Evolutionary conservation across 2,329 filamentous ascomycete genomes (phyloP), one percentile per base, ranked within the genome.

Genomic region (Botrytis hyacinthi): DNA sequence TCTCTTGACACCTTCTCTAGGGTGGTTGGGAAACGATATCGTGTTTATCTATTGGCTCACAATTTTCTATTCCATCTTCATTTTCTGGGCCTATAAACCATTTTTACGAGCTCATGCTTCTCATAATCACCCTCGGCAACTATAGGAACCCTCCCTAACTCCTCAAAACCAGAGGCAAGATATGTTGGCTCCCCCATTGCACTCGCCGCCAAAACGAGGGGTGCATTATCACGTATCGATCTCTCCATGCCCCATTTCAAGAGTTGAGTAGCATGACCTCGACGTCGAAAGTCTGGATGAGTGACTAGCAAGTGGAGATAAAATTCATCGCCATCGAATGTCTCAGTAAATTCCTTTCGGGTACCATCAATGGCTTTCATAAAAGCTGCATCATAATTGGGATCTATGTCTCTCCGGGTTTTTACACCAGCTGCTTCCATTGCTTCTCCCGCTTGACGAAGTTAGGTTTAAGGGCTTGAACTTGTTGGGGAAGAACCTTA

Each of bases 241-340:
- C 63, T 70, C n/a, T 69, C 71, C 35, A 73, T 51, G 3, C 71
- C 71, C 51, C 63, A 60, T 46, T 54, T 60, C 26, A 73, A n/a
- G 20, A 73, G 48, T 29, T 37, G 32, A 3, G 37, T 60, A 16
- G n/a, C 63, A 37, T 70, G 70, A 1, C 71, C 63, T 35, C 71
- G 71, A 29, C 71, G 62, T 4, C 63, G n/a, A 51, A 61, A 73
- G 1, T 44, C 40, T 9, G 71, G 51, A 70, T 48, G 63, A 29
- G 71, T 73, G 20, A 40, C 32, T 46, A 73, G 26, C 37, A 68
- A 37, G 8, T 4, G 12, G 48, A 73, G 54, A 60, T 73, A 69
- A 3, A 73, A 18, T 4, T 48, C 63, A 29, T 70, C 9, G 4
- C 40, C n/a, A n/a, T 42, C 3, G 26, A 72, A 72, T 18, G 57